Conservation (phyloP, 768 basidiomycete species). For the Agaricus sinodeliciosus region DNA sequence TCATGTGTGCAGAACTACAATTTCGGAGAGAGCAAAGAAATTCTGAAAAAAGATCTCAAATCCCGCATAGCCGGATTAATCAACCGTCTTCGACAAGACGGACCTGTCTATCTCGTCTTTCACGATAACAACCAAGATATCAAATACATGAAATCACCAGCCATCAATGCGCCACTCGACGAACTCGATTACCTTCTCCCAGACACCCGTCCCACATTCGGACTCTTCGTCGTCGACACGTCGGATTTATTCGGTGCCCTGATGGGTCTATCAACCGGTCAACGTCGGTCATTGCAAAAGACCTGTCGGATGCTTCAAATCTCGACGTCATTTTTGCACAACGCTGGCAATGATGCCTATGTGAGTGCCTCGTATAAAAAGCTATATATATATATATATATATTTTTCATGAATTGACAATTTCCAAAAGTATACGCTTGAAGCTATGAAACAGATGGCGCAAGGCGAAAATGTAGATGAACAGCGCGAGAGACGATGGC, state of each 20-base stretch:
- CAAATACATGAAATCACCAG: constrained; percentile 57
- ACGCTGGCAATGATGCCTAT: constrained; percentile 83
- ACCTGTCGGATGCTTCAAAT: constrained; percentile 61
- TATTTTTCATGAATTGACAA: no score
- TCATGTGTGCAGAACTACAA: constrained; percentile 44
- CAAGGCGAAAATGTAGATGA: constrained; percentile 64
- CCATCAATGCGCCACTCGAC: constrained; percentile 49
- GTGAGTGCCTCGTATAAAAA: no score
- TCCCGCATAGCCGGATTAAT: constrained; percentile 43
- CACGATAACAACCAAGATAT: constrained; percentile 76
- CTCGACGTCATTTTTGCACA: constrained; percentile 54
- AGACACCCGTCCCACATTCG: constrained; percentile 41
- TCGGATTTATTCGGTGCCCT: constrained; percentile 70
- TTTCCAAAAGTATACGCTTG: constrained; percentile 55
- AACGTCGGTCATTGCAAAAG: constrained; percentile 51
- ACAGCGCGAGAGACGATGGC: constrained; percentile 79
- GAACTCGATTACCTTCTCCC: constrained; percentile 52
- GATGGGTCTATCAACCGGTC: constrained; percentile 48
- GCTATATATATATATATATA: no score
- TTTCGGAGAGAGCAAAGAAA: constrained; percentile 55
- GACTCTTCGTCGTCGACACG: constrained; percentile 67
- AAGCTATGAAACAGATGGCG: constrained; percentile 65
- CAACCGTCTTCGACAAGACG: constrained; percentile 27
- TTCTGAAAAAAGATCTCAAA: constrained; percentile 48
- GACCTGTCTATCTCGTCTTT: constrained; percentile 73